Evolutionary conservation across 139 green algal species (phyloP), one percentile per base, ranked within the genome.

Genomic region (Nannochloris sp.): DNA sequence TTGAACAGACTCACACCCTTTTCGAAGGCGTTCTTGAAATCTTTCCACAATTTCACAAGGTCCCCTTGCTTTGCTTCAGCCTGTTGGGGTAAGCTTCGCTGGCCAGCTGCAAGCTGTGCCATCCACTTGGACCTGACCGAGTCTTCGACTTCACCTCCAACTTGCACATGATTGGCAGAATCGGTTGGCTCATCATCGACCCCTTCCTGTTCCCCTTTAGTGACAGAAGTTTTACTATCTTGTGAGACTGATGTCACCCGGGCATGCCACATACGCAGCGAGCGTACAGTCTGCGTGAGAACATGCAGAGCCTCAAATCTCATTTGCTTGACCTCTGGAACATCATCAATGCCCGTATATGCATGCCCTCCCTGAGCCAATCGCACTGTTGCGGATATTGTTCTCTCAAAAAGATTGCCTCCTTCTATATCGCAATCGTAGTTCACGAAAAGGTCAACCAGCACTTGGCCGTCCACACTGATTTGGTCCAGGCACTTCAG

Each of bases 1-100:
- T 98, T 98, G 82, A 99, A 99, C 48, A 96, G 81, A 30, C 69
- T 73, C 8, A 99, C 73, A 33, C 87, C 87, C 73, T 96, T 77
- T 70, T 91, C 78, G 59, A 85, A 82, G 49, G 74, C 79, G 12
- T 67, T 70, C 78, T 91, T 91, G 71, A 85, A 90, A 1, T 74
- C 79, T 66, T 89, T 87, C 69, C 75, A 81, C 53, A 74, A 73
- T 73, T 89, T 77, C 49, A 90, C 61, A 58, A 79, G 55, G 30
- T 76, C 67, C 1, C 65, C 78, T 57, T 71, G 60, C 37, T 55
- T 67, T n/a, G 23, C n/a, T 2, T 31, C 62, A 62, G 33, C 30
- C 36, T 60, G 36, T 20, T 49, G 25, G 60, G 40, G 36, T 23
- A 37, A 20, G 23, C 14, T 37, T 17, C 29, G 6, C 12, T 57